Evolutionary conservation across 352 stramenopile genomes (phyloP).

Genomic region (Achlya hypogyna): DNA sequence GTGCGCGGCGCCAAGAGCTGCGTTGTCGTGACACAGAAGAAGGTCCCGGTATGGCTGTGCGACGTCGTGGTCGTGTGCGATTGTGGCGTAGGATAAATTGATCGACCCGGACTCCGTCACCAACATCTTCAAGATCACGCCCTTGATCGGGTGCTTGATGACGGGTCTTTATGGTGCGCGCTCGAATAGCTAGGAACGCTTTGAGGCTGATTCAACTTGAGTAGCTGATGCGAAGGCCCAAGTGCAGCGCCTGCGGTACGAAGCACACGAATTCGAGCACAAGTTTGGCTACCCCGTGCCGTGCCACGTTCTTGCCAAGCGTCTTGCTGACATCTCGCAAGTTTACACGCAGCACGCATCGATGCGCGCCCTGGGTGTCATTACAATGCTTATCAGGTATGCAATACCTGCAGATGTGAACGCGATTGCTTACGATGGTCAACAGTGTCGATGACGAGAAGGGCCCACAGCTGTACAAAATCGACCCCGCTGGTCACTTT

Average conservation of each 20-base stretch:
- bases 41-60: conserved; percentile 81
- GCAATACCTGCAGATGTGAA: neutral
- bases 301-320: conserved; percentile 90
- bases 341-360: conserved; percentile 92
- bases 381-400: conserved; percentile 91
- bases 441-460: conserved; percentile 95
- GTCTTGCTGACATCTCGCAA: conserved; percentile 96
- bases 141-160: conserved; percentile 93
- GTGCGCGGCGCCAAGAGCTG: conserved; percentile 90
- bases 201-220: neutral
- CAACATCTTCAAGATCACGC: conserved; percentile 95
- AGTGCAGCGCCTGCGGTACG: conserved; percentile 93
- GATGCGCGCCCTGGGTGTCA: conserved; percentile 93
- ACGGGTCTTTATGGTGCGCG: conserved; percentile 81
- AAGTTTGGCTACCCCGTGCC: conserved; percentile 95
- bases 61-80: conserved; percentile 3
- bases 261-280: conserved; percentile 97
- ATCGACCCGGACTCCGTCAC: conserved; percentile 94
- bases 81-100: conserved; percentile 70
- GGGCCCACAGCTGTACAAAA: conserved; percentile 96
- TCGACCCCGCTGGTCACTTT: conserved; percentile 98
- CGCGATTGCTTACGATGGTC: too few relatives aligned
- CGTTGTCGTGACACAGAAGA: conserved; percentile 98
- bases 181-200: neutral
- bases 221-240: conserved; percentile 86